Conservation (phyloP, 1,139 yeast genomes). For the Sugiyamaella neomexicana region DNA sequence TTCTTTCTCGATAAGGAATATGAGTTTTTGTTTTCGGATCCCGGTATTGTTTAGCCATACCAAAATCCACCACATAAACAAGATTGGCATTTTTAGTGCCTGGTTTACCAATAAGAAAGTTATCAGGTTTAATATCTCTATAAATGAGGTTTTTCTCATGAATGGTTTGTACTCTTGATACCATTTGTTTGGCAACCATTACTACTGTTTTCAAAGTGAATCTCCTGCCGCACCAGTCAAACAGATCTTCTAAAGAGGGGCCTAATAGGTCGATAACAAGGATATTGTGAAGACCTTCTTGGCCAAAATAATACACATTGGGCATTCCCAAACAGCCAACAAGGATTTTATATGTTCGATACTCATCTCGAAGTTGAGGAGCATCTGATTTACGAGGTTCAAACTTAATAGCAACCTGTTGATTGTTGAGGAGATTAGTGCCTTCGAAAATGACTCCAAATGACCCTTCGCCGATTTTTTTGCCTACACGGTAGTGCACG, state of each 20-base stretch:
- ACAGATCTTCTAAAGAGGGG: conserved; percentile 91
- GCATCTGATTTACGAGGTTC: conserved; percentile 97
- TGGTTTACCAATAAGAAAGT: conserved; percentile 76
- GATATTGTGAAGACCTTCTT: conserved; percentile 93
- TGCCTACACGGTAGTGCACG: conserved; percentile 89
- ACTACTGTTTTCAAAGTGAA: conserved; percentile 87
- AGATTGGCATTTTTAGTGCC: conserved; percentile 52
- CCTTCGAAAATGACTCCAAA: conserved; percentile 98
- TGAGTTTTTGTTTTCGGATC: conserved; percentile 95
- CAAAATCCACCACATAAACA: conserved; percentile 67
- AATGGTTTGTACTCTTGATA: conserved; percentile 77
- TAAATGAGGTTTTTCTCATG: conserved; percentile 89
- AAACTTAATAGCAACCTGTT: conserved; percentile 69
- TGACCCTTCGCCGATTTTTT: conserved; percentile 97
- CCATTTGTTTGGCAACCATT: conserved; percentile 91
- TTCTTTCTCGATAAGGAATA: conserved; percentile 94
- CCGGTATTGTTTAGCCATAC: conserved; percentile 97
- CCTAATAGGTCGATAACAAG: conserved; percentile 91
- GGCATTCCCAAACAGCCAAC: conserved; percentile 87
- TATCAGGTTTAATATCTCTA: conserved; percentile 95
- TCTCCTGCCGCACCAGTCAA: conserved; percentile 96
- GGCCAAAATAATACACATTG: conserved; percentile 94
- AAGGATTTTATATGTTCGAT: conserved; percentile 84
- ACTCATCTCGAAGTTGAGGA: conserved; percentile 94
- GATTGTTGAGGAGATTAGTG: conserved; percentile 77